These are phyloP conservation scores for Conoideocrella luteorostrata DNA, from an alignment of 2,329 filamentous ascomycete species.

Conservation along the genomic window DNA sequence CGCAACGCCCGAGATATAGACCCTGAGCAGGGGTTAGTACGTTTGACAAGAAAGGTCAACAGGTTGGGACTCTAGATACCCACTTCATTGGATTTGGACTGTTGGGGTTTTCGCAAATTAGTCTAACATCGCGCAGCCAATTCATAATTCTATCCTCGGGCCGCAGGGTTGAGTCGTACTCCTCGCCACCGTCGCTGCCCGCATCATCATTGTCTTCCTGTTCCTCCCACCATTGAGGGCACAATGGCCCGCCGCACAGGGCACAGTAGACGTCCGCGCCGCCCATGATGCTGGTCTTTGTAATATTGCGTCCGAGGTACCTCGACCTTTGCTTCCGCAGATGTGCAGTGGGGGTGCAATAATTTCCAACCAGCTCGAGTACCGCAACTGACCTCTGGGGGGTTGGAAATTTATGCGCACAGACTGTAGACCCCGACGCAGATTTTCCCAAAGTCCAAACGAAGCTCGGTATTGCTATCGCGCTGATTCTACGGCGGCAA, in stretches of 20 bases:
- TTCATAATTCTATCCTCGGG: not conserved
- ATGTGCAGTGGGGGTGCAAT: too few species aligned
- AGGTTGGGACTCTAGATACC: not conserved
- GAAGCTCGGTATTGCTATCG: too few species aligned
- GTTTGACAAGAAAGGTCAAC: not conserved
- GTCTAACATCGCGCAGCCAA: not conserved
- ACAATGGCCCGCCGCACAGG: not conserved
- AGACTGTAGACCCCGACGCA: too few species aligned
- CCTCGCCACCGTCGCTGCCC: not conserved
- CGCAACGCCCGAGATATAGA: not conserved
- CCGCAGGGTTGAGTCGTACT: not conserved
- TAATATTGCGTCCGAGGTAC: too few species aligned
- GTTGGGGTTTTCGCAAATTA: not conserved
- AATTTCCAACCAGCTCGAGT: too few species aligned
- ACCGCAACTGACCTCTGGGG: too few species aligned
- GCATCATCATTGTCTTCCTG: not conserved
- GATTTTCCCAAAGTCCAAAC: too few species aligned
- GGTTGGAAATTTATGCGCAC: too few species aligned
- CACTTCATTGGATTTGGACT: not conserved
- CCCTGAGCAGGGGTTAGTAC: not conserved
- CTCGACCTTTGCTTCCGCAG: too few species aligned
- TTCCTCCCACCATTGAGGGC: not conserved
- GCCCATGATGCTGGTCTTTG: slow-evolving; percentile 4
- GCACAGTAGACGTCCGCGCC: slow-evolving; percentile 1
- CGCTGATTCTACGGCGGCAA: too few species aligned